Evolutionary conservation across 208 protist genomes (phyloP).

Genomic region (Acanthamoeba lenticulata): DNA sequence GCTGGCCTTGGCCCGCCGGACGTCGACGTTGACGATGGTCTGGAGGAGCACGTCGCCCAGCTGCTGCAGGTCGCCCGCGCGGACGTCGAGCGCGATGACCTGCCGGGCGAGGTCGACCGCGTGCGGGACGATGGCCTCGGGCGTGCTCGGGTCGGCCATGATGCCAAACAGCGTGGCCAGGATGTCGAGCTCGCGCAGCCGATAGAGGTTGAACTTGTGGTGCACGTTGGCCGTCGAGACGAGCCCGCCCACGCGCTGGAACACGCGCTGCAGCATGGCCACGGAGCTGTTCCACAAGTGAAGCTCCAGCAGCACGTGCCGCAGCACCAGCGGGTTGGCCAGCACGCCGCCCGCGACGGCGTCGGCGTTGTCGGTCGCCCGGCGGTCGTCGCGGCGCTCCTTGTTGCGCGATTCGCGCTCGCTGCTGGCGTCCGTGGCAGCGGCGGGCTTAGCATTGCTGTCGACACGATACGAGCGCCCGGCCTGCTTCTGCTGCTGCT

Average conservation of each 20-base stretch:
- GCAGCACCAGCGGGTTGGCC: not conserved
- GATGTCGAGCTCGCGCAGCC: constrained; percentile 24
- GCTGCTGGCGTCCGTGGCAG: not conserved
- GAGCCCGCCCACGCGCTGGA: constrained; percentile 5
- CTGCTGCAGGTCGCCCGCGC: constrained; percentile 16
- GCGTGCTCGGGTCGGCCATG: constrained; percentile 34
- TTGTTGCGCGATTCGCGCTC: not conserved
- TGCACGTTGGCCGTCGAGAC: not conserved
- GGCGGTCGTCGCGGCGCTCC: not conserved
- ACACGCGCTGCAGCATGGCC: constrained; percentile 39
- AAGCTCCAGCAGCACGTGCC: constrained; percentile 39
- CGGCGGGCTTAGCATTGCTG: too few species aligned
- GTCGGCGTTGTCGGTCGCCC: not conserved
- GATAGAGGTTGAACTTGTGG: constrained; percentile 23
- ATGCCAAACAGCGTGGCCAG: constrained; percentile 1
- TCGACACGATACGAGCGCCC: not conserved
- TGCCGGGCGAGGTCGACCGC: constrained; percentile 7
- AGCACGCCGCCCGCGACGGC: not conserved
- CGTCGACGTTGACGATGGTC: constrained; percentile 22
- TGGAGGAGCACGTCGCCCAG: constrained; percentile 41
- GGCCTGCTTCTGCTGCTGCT: not conserved
- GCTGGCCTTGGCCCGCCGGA: not conserved
- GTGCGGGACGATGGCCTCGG: not conserved
- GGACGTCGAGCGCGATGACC: constrained; percentile 12
- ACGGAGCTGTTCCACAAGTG: constrained; percentile 59